These are phyloP conservation scores for Udeniomyces megalosporus DNA, from an alignment of 768 basidiomycete species.

Conservation along the genomic window DNA sequence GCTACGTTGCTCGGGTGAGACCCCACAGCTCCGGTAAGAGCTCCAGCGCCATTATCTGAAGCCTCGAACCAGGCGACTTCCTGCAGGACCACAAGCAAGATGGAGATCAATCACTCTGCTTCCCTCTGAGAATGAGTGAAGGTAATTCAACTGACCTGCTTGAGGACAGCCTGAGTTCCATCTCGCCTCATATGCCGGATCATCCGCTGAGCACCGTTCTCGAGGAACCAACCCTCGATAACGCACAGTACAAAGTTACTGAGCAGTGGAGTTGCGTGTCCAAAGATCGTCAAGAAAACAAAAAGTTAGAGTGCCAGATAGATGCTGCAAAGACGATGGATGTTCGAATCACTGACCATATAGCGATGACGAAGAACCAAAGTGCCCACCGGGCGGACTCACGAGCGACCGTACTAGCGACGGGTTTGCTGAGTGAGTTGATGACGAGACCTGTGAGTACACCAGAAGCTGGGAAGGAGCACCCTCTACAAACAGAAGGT, in stretches of 20 bases:
- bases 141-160: constrained; percentile 20
- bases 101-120: background rate
- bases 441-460: constrained; percentile 25
- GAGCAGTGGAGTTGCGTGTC: too few relatives aligned
- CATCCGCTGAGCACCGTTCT: constrained; percentile 17
- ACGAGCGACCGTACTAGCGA: constrained; percentile 12
- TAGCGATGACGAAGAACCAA: constrained; percentile 25
- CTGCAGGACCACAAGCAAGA: constrained; percentile 14
- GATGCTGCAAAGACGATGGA: too few relatives aligned
- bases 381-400: constrained; percentile 21
- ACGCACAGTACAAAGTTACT: constrained; percentile 16
- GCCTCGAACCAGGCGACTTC: constrained; percentile 27
- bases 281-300: too few relatives aligned
- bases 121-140: too few relatives aligned
- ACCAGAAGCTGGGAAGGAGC: constrained; percentile 21
- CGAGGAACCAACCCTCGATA: constrained; percentile 19
- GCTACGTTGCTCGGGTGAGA: constrained; percentile 22
- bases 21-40: constrained; percentile 23
- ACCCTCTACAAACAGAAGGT: constrained; percentile 17
- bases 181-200: constrained; percentile 2
- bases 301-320: too few relatives aligned
- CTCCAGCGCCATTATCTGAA: constrained; percentile 21
- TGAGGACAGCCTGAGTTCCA: constrained; percentile 18
- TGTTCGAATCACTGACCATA: too few relatives aligned
- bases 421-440: constrained; percentile 17